These are phyloP conservation scores for Geranium brycei DNA, from an alignment of 345 rosid genomes.

Conservation along the genomic window DNA sequence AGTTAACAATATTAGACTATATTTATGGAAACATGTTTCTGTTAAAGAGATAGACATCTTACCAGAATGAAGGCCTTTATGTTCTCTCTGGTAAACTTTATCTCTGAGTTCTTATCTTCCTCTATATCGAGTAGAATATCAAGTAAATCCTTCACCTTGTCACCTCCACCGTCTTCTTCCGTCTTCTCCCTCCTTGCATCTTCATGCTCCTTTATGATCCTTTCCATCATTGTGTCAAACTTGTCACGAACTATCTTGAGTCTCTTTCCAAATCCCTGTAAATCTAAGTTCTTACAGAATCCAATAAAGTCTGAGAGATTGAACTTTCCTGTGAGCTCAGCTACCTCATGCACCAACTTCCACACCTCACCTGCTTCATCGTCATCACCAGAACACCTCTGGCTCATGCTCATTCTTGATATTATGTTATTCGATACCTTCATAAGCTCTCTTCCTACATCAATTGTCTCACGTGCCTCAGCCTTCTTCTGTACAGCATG, in stretches of 20 bases:
- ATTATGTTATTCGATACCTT: conserved; percentile 25
- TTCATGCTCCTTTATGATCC: conserved; percentile 32
- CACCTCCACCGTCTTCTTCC: conserved; percentile 7
- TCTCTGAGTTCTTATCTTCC: conserved; percentile 33
- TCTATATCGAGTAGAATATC: conserved; percentile 31
- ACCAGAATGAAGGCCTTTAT: conserved; percentile 49
- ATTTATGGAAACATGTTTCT: no score
- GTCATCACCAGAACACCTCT: conserved; percentile 24
- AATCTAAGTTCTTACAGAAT: conserved; percentile 41
- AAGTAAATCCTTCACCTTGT: conserved; percentile 27
- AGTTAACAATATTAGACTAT: no score
- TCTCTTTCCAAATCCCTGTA: conserved; percentile 34
- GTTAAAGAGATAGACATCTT: not conserved
- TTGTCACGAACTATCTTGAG: conserved; percentile 22
- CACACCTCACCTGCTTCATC: conserved; percentile 32
- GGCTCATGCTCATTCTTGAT: conserved; percentile 34
- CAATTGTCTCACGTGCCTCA: conserved; percentile 16
- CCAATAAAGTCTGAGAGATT: conserved; percentile 42
- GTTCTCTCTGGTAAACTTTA: conserved; percentile 34
- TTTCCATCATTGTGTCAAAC: conserved; percentile 29
- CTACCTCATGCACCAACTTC: conserved; percentile 24
- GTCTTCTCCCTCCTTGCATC: conserved; percentile 21
- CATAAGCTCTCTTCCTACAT: conserved; percentile 33
- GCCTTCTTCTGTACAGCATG: conserved; percentile 21
- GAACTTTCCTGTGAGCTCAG: conserved; percentile 31